A percentile compares a stretch with the other conserved stretches of the same genome.
Evolutionary conservation across 83 land plant genomes (phyloP).

Genomic region (Picea abies): DNA sequence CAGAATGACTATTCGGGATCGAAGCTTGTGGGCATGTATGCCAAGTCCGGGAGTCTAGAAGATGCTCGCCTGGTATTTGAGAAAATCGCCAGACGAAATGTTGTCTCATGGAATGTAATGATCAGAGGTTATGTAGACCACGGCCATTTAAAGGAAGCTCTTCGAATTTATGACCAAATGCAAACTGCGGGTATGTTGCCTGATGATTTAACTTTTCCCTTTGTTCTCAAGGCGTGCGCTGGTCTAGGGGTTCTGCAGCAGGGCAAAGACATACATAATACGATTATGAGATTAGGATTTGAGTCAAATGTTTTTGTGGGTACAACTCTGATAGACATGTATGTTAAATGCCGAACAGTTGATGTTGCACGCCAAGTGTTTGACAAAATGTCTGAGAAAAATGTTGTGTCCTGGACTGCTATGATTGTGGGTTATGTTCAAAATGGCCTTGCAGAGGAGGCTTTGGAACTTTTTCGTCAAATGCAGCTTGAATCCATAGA

Average conservation of each 20-base stretch:
- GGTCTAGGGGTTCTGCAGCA: background rate
- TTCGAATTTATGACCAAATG: constrained; percentile 1
- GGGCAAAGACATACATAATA: constrained; percentile 1
- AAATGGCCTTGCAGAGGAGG: constrained; percentile 20
- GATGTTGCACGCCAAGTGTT: constrained; percentile 10
- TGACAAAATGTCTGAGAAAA: background rate
- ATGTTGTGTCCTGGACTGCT: constrained; percentile 27
- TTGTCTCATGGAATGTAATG: background rate
- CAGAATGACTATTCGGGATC: background rate
- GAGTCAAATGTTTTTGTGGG: constrained; percentile 3
- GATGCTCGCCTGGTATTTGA: background rate
- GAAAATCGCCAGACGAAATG: background rate
- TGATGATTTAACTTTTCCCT: constrained; percentile 4
- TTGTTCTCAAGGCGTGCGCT: constrained; percentile 15
- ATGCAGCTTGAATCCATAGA: background rate
- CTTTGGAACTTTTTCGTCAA: constrained; percentile 21
- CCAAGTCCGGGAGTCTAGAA: constrained; percentile 1
- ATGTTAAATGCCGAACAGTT: constrained; percentile 1
- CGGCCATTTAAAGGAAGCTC: background rate
- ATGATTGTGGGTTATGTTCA: constrained; percentile 23
- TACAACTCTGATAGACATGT: constrained; percentile 8
- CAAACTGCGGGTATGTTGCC: background rate
- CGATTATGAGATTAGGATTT: constrained; percentile 1
- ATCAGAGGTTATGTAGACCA: constrained; percentile 1
- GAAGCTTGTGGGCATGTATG: background rate